Percentiles rank a stretch among this genome's conserved stretches.
phyloP scores from a whole-genome alignment of 371 early-diverging fungal genomes.

The Mucor saturninus region DNA sequence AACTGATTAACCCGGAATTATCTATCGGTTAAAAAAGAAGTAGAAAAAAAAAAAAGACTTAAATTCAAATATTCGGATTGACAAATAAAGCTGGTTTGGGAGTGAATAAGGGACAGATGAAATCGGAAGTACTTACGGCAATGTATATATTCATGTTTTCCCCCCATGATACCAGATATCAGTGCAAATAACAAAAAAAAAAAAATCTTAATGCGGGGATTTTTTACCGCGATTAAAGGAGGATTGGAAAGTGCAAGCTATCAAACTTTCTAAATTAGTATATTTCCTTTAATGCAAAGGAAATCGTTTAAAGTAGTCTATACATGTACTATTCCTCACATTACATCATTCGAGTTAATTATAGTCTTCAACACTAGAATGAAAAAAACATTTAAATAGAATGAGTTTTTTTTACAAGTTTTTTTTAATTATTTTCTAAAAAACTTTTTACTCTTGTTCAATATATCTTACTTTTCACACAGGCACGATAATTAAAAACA shows the following conservation, averaged over 20 bases:
- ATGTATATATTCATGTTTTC: neutral
- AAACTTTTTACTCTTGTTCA: neutral
- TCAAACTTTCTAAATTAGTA: too few species aligned
- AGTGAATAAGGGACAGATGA: neutral
- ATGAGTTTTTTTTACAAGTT: neutral
- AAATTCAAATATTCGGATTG: neutral
- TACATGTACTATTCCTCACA: neutral
- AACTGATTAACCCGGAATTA: neutral
- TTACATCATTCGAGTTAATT: constrained; percentile 4
- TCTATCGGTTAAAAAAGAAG: neutral
- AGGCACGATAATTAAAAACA: neutral
- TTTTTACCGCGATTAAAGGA: constrained; percentile 10
- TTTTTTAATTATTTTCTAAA: constrained; percentile 1
- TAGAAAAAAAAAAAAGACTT: neutral
- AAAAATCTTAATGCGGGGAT: constrained; percentile 8
- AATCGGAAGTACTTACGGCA: neutral
- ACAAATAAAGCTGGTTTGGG: neutral
- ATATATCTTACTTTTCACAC: neutral
- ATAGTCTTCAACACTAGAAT: neutral
- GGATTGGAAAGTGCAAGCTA: too few species aligned
- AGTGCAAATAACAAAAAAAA: neutral
- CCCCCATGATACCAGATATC: neutral
- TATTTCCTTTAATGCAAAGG: too few species aligned
- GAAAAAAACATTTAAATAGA: neutral
- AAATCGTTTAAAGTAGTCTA: too few species aligned